phyloP scores from a whole-genome alignment of 1,284 basidiomycete genomes.

The Ustilago shanxiensis region DNA sequence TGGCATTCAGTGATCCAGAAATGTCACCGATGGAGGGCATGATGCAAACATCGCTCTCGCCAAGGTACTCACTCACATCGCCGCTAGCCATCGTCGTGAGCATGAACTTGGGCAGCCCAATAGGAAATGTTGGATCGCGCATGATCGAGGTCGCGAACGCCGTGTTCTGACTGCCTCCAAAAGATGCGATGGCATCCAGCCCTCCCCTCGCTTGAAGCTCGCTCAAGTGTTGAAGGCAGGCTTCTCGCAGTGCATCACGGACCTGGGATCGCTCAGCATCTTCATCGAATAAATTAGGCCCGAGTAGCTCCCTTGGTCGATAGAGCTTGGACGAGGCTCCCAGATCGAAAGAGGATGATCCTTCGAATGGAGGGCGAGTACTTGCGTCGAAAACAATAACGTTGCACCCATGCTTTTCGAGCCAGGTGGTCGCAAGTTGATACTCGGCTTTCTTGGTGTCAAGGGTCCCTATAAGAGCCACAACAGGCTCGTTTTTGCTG shows the following conservation, averaged over 20 bases:
- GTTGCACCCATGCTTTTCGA: constrained; percentile 27
- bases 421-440: constrained; percentile 29
- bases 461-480: constrained; percentile 46
- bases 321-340: constrained; percentile 10
- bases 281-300: not conserved
- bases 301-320: constrained; percentile 23
- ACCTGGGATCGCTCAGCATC: constrained; percentile 19
- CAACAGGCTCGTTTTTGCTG: constrained; percentile 13
- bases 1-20: constrained; percentile 41
- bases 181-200: constrained; percentile 36
- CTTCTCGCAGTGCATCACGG: constrained; percentile 17
- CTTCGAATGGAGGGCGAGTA: constrained; percentile 19
- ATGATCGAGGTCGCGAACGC: constrained; percentile 46
- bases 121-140: constrained; percentile 29
- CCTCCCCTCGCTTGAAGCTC: constrained; percentile 2
- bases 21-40: constrained; percentile 51
- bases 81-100: constrained; percentile 50
- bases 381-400: constrained; percentile 30
- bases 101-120: constrained; percentile 49
- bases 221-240: constrained; percentile 18
- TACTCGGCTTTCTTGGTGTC: constrained; percentile 50
- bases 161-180: constrained; percentile 49
- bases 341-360: constrained; percentile 20
- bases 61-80: constrained; percentile 41
- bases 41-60: constrained; percentile 47